phyloP scores from a whole-genome alignment of 306 rosid genomes.

The Ceratonia siliqua region DNA sequence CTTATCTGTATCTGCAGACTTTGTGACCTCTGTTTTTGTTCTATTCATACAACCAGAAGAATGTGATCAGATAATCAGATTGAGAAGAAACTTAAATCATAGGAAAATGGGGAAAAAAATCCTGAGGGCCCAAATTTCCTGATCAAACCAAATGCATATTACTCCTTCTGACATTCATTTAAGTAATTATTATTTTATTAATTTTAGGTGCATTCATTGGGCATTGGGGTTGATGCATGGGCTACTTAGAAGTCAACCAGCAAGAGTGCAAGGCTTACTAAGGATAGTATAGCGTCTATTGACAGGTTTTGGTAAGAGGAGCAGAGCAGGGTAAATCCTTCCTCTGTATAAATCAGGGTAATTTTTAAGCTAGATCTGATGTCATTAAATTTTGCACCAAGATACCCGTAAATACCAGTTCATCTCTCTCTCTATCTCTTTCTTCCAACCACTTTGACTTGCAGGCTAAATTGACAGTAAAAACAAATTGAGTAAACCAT shows the following conservation, averaged over 20 bases:
- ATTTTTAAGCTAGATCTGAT: slow-evolving; percentile 5
- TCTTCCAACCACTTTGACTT: slow-evolving; percentile 34
- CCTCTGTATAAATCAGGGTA: not conserved
- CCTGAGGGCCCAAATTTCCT: slow-evolving; percentile 33
- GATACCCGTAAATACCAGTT: not conserved
- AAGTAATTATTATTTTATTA: slow-evolving; percentile 15
- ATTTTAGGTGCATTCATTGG: slow-evolving; percentile 31
- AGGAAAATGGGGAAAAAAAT: not conserved
- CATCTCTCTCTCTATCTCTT: not conserved
- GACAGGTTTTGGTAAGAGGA: not conserved
- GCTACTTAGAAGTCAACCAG: slow-evolving; percentile 49
- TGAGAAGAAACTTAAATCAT: slow-evolving; percentile 15
- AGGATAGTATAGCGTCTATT: too few relatives aligned
- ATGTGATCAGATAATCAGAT: slow-evolving; percentile 36
- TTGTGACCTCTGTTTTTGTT: slow-evolving; percentile 14
- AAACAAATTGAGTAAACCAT: slow-evolving; percentile 27
- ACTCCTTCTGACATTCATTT: slow-evolving; percentile 28
- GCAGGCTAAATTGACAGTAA: slow-evolving; percentile 11
- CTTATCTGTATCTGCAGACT: slow-evolving; percentile 28
- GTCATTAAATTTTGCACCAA: slow-evolving; percentile 27
- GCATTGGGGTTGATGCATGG: slow-evolving; percentile 58
- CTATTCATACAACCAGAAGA: slow-evolving; percentile 32
- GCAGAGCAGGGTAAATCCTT: not conserved
- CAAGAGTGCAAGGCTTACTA: too few relatives aligned
- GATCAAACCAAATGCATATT: not conserved